Evolutionary conservation across 352 stramenopile species (phyloP).

Genomic region (Globisporangium canariense): DNA sequence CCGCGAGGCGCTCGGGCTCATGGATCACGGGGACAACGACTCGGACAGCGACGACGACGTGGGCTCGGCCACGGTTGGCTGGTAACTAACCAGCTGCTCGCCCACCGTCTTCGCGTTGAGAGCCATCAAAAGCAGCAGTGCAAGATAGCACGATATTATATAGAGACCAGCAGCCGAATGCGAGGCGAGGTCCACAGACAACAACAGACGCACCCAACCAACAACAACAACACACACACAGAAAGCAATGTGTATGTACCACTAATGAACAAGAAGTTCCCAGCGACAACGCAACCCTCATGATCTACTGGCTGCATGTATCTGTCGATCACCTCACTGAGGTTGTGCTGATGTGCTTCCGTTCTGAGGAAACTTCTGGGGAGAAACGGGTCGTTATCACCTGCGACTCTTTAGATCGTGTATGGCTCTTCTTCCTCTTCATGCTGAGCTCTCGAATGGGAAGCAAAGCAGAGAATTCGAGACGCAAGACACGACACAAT

Average conservation of each 20-base stretch:
- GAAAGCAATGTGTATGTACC: constrained; percentile 9
- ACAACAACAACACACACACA: background rate
- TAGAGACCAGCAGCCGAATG: background rate
- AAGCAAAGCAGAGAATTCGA: too few species aligned
- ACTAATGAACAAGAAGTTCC: background rate
- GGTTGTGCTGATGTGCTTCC: too few species aligned
- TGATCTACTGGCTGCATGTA: background rate
- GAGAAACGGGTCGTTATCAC: background rate
- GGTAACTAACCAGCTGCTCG: constrained; percentile 28
- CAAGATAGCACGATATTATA: constrained; percentile 6
- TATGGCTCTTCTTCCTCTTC: too few species aligned
- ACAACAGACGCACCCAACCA: background rate
- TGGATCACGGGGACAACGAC: constrained; percentile 52
- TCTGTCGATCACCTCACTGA: background rate
- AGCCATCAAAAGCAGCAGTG: background rate
- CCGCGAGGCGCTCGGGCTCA: constrained; percentile 65
- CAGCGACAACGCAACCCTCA: background rate
- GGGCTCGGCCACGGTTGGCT: constrained; percentile 75
- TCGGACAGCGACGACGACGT: constrained; percentile 74
- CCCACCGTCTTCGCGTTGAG: background rate
- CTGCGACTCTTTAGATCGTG: background rate
- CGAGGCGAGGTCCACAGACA: background rate
- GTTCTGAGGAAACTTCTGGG: too few species aligned
- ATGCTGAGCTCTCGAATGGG: too few species aligned
- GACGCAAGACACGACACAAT: background rate